Evolutionary conservation across 495 filamentous ascomycete species (phyloP).

Genomic region (Penicillium steckii): DNA sequence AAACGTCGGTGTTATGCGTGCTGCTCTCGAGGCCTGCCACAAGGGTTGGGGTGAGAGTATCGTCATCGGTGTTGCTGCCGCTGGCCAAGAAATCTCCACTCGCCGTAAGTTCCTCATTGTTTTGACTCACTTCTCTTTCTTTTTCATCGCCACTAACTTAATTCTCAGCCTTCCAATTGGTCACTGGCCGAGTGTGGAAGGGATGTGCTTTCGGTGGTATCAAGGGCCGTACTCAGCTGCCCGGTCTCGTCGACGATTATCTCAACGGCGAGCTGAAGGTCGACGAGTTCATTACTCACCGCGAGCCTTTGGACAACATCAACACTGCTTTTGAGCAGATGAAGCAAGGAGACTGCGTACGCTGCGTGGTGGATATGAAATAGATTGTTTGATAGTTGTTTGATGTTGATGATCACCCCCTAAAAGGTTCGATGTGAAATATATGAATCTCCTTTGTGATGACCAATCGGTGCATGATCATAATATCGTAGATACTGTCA

Average conservation of each 20-base stretch:
- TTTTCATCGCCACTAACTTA: neutral
- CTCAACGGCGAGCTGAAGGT: slow-evolving; percentile 89
- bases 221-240: slow-evolving; percentile 93
- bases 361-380: slow-evolving; percentile 65
- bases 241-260: slow-evolving; percentile 87
- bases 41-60: slow-evolving; percentile 99
- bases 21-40: slow-evolving; percentile 95
- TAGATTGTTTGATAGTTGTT: slow-evolving; percentile 14
- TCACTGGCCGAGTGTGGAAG: slow-evolving; percentile 96
- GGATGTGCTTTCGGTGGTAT: slow-evolving; percentile 97
- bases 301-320: slow-evolving; percentile 74
- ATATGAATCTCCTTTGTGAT: slow-evolving; percentile 20
- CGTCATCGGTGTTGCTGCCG: slow-evolving; percentile 95
- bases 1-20: slow-evolving; percentile 94
- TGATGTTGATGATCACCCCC: slow-evolving; percentile 8
- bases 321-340: slow-evolving; percentile 90
- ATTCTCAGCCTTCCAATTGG: slow-evolving; percentile 86
- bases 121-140: slow-evolving; percentile 1
- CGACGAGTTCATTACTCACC: slow-evolving; percentile 99
- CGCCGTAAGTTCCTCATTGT: slow-evolving; percentile 66
- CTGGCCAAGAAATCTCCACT: slow-evolving; percentile 94
- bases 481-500: too few species aligned
- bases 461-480: too few species aligned
- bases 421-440: slow-evolving; percentile 27
- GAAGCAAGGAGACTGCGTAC: slow-evolving; percentile 95